Conservation (phyloP, 1,284 basidiomycete species). For the Singerocomus inundabilis region DNA sequence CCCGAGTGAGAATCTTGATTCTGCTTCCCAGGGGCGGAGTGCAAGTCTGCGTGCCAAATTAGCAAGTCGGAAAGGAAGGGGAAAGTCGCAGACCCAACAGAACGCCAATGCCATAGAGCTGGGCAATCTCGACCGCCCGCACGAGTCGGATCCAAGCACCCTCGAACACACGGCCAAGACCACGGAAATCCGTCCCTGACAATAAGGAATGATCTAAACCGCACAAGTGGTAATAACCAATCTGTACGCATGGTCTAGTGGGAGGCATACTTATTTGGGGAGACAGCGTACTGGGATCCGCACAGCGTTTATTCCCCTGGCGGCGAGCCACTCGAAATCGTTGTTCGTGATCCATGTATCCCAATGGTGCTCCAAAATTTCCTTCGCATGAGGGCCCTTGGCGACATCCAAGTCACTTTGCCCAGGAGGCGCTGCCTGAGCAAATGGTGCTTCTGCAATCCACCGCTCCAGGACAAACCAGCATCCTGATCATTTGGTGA, state of each 20-base stretch:
- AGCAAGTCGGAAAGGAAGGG: constrained; percentile 1
- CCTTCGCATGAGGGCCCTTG: constrained; percentile 55
- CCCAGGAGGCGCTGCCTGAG: constrained; percentile 49
- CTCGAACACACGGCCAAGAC: constrained; percentile 55
- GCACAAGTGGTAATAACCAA: constrained; percentile 77
- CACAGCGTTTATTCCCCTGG: constrained; percentile 80
- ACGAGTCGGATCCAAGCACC: constrained; percentile 76
- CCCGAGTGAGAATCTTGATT: constrained; percentile 68
- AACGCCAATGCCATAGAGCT: constrained; percentile 69
- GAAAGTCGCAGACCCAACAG: constrained; percentile 56
- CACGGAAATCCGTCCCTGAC: constrained; percentile 71
- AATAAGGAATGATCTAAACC: constrained; percentile 61
- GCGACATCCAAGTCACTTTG: constrained; percentile 80
- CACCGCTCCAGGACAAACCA: constrained; percentile 81
- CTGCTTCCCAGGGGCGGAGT: constrained; percentile 77
- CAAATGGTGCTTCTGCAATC: constrained; percentile 63
- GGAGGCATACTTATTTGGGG: neutral
- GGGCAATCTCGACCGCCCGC: constrained; percentile 65
- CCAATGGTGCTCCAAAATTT: constrained; percentile 77
- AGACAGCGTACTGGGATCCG: constrained; percentile 67
- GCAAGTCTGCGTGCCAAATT: constrained; percentile 49
- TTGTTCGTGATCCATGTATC: constrained; percentile 70
- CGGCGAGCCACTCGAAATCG: constrained; percentile 74
- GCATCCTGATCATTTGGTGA: constrained; percentile 44
- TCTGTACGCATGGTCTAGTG: constrained; percentile 42